Conservation (phyloP, 768 basidiomycete genomes). For the Paxillus rubicundulus region DNA sequence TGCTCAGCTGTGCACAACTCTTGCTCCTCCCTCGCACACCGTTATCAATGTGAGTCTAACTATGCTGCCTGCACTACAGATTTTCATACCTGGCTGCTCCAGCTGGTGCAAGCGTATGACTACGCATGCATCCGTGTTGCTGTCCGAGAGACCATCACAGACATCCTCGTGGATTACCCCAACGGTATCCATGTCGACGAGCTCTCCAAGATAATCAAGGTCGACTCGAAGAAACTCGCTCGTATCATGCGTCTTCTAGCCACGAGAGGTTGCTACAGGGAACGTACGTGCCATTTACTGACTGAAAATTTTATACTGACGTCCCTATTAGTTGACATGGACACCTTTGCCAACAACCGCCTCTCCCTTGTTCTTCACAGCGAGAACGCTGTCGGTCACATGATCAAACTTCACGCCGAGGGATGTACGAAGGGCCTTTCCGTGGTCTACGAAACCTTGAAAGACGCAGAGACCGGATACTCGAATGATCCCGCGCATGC, state of each 20-base stretch:
- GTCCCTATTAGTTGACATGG: conserved; percentile 21
- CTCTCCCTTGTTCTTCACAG: conserved; percentile 30
- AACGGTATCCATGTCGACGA: conserved; percentile 31
- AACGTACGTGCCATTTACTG: conserved; percentile 23
- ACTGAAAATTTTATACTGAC: not conserved
- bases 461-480: conserved; percentile 19
- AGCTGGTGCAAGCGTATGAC: conserved; percentile 29
- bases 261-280: conserved; percentile 29
- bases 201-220: conserved; percentile 18
- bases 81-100: not conserved
- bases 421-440: conserved; percentile 13
- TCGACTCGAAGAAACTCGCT: conserved; percentile 28
- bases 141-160: conserved; percentile 25
- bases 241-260: conserved; percentile 31
- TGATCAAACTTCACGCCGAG: conserved; percentile 21
- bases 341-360: conserved; percentile 36
- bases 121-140: conserved; percentile 29
- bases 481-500: conserved; percentile 22
- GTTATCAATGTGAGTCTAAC: conserved; percentile 28
- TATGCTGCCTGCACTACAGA: not conserved
- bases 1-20: conserved; percentile 1
- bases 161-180: conserved; percentile 27
- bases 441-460: conserved; percentile 28
- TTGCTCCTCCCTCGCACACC: conserved; percentile 22
- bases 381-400: conserved; percentile 20